These are phyloP conservation scores for Salvia splendens DNA, from an alignment of 257 asterid species.

Conservation along the genomic window DNA sequence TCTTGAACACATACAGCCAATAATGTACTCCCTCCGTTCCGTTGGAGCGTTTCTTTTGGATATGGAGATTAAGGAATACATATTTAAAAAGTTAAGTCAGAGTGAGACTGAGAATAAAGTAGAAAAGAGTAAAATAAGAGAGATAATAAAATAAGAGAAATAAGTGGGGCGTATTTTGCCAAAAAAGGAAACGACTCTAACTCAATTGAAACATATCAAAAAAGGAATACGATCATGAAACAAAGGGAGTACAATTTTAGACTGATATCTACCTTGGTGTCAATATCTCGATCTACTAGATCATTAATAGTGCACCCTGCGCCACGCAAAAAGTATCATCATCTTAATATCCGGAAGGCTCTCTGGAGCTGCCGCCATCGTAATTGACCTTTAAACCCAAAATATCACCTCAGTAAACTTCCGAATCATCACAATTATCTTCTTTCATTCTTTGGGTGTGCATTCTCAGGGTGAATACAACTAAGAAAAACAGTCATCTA, in stretches of 20 bases:
- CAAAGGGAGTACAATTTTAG: neutral
- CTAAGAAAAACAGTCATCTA: conserved; percentile 10
- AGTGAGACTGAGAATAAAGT: too few species aligned
- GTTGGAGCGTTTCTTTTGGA: too few species aligned
- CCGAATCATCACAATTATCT: conserved; percentile 7
- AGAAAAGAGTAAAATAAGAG: too few species aligned
- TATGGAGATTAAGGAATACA: too few species aligned
- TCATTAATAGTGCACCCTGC: conserved; percentile 95
- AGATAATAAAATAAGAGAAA: too few species aligned
- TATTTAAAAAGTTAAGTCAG: too few species aligned
- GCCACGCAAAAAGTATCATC: conserved; percentile 90
- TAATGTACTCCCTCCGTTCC: neutral
- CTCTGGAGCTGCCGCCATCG: conserved; percentile 82
- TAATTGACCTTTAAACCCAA: conserved; percentile 69
- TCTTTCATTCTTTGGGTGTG: neutral
- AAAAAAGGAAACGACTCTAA: too few species aligned
- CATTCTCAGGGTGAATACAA: neutral
- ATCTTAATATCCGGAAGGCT: conserved; percentile 80
- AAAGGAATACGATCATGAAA: too few species aligned
- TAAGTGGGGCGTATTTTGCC: too few species aligned
- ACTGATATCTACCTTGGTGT: conserved; percentile 56
- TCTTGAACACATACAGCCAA: conserved; percentile 9
- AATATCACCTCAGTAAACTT: conserved; percentile 24
- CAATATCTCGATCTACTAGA: conserved; percentile 87
- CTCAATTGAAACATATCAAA: too few species aligned